These are phyloP conservation scores for Vitis amurensis DNA, from an alignment of 164 flowering plant species.

Conservation along the genomic window DNA sequence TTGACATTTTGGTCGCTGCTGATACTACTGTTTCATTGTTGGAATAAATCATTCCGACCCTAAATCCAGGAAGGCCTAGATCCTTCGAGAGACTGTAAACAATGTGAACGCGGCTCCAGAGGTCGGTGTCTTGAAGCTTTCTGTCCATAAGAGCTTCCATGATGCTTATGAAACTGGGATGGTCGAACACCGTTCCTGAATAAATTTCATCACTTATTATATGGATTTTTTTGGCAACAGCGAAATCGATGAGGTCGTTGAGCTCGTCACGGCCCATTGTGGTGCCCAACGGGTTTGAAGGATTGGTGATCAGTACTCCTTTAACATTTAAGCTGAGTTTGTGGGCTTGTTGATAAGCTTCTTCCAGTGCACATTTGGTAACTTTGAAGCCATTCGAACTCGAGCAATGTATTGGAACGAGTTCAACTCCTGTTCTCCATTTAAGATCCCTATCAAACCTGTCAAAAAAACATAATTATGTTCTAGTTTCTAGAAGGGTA, in stretches of 20 bases:
- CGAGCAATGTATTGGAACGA: conserved; percentile 75
- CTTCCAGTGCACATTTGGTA: conserved; percentile 58
- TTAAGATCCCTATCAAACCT: conserved; percentile 93
- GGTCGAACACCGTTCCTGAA: conserved; percentile 71
- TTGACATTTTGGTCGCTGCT: conserved; percentile 87
- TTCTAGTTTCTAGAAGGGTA: neutral
- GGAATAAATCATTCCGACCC: conserved; percentile 82
- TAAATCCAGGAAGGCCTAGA: conserved; percentile 82
- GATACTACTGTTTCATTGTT: conserved; percentile 49
- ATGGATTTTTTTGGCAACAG: conserved; percentile 50
- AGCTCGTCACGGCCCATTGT: conserved; percentile 52
- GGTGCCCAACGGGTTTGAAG: conserved; percentile 91
- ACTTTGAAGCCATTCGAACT: conserved; percentile 68
- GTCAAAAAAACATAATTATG: conserved; percentile 1
- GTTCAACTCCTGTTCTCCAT: conserved; percentile 84
- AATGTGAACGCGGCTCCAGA: conserved; percentile 54
- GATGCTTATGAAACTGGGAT: conserved; percentile 54
- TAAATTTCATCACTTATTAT: conserved; percentile 85
- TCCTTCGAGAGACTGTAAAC: conserved; percentile 87
- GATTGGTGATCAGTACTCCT: conserved; percentile 78
- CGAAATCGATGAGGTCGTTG: conserved; percentile 50
- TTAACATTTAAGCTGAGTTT: conserved; percentile 56
- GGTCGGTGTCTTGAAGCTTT: conserved; percentile 20
- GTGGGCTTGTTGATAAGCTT: conserved; percentile 58
- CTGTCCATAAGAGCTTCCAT: conserved; percentile 43